A percentile compares a stretch with the other conserved stretches of the same genome.
These are phyloP conservation scores for Lactarius quietus DNA, from an alignment of 768 basidiomycete genomes.

Conservation along the genomic window DNA sequence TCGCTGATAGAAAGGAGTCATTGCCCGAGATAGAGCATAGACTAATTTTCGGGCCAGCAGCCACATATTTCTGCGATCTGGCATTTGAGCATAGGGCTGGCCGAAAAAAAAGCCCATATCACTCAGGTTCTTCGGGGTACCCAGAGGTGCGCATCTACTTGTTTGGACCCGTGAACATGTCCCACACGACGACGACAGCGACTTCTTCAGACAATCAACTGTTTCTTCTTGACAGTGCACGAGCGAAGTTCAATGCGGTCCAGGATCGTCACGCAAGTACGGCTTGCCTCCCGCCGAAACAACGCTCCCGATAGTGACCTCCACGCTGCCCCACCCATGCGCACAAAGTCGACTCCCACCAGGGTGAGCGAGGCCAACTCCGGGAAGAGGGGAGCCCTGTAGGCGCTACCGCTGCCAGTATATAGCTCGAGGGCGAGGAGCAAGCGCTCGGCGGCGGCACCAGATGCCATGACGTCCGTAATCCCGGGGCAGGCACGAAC, in stretches of 20 bases:
- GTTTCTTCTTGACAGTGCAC: slow-evolving; percentile 13
- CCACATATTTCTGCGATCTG: background rate
- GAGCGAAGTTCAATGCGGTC: slow-evolving; percentile 17
- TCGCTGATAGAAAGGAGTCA: background rate
- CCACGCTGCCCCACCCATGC: slow-evolving; percentile 4
- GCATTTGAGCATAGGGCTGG: background rate
- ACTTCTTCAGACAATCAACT: slow-evolving; percentile 8
- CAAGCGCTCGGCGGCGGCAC: slow-evolving; percentile 8
- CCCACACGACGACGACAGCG: slow-evolving; percentile 19
- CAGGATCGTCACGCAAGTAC: slow-evolving; percentile 15
- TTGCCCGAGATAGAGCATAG: background rate
- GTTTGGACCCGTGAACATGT: slow-evolving; percentile 13
- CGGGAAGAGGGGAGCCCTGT: slow-evolving; percentile 2
- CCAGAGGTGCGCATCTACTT: slow-evolving; percentile 12
- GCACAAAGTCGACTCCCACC: slow-evolving; percentile 12
- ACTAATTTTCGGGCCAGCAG: background rate
- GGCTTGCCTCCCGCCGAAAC: slow-evolving; percentile 14
- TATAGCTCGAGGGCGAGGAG: slow-evolving; percentile 5
- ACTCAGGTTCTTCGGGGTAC: background rate
- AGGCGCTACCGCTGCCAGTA: background rate
- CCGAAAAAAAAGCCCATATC: background rate
- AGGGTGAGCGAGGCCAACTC: slow-evolving; percentile 19
- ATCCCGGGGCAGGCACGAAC: slow-evolving; percentile 10
- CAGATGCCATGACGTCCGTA: slow-evolving; percentile 13
- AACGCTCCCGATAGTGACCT: slow-evolving; percentile 1